Evolutionary conservation across 371 early-diverging fungal species (phyloP).

Genomic region (Mucor saturninus): DNA sequence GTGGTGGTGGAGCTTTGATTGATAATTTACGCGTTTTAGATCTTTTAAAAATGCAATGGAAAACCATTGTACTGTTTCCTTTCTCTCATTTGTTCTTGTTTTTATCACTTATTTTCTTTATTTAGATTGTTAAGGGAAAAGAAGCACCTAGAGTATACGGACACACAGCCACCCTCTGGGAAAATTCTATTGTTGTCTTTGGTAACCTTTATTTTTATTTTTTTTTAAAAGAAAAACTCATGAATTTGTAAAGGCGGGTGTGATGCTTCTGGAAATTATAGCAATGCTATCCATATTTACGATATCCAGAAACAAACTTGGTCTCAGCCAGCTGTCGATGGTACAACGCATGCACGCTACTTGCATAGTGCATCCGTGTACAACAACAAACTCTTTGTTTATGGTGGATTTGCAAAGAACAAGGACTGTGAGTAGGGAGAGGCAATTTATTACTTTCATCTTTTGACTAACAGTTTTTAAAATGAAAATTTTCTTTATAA

Average conservation of each 20-base stretch:
- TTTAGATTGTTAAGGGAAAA: constrained; percentile 49
- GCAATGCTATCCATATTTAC: constrained; percentile 68
- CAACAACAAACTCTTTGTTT: constrained; percentile 64
- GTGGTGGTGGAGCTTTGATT: constrained; percentile 67
- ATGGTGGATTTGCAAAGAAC: constrained; percentile 66
- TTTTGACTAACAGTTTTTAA: not conserved
- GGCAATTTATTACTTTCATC: not conserved
- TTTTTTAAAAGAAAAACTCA: not conserved
- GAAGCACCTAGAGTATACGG: constrained; percentile 62
- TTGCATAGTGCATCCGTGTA: constrained; percentile 66
- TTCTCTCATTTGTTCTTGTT: too few species aligned
- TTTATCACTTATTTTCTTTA: not conserved
- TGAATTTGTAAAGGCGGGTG: constrained; percentile 45
- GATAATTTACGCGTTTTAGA: constrained; percentile 66
- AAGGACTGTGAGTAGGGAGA: constrained; percentile 49
- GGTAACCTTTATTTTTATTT: constrained; percentile 15
- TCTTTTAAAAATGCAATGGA: constrained; percentile 53
- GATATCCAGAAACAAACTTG: constrained; percentile 60
- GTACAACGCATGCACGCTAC: constrained; percentile 57
- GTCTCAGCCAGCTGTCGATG: constrained; percentile 59
- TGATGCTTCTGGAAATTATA: constrained; percentile 59
- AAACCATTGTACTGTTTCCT: constrained; percentile 40
- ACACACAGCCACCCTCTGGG: constrained; percentile 61
- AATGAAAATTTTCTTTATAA: not conserved
- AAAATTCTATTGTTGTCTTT: constrained; percentile 59